phyloP scores from a whole-genome alignment of 208 protist genomes.

The Leptomonas pyrrhocoris region DNA sequence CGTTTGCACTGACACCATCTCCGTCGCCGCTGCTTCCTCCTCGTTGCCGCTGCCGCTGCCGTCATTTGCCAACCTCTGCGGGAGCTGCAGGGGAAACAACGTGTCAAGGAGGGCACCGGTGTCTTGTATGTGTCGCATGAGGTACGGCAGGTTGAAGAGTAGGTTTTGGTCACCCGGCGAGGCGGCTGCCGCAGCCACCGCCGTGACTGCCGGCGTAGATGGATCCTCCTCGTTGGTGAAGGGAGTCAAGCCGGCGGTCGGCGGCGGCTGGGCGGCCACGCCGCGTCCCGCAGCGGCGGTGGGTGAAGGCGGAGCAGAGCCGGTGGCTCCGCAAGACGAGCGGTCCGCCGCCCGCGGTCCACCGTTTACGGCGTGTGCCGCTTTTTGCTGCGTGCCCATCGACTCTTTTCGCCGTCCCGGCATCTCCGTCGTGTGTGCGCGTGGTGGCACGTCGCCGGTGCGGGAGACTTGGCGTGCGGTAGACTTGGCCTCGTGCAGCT shows the following conservation, averaged over 20 bases:
- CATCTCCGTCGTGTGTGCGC: slow-evolving; percentile 16
- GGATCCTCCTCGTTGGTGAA: not conserved
- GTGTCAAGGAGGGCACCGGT: slow-evolving; percentile 56
- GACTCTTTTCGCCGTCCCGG: not conserved
- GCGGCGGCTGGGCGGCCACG: not conserved
- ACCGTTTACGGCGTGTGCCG: not conserved
- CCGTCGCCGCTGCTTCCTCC: not conserved
- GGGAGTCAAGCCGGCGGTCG: not conserved
- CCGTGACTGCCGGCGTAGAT: not conserved
- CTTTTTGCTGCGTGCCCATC: not conserved
- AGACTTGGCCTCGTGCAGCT: slow-evolving; percentile 33
- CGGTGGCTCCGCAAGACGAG: not conserved
- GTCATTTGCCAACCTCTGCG: not conserved
- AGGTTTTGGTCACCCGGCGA: not conserved
- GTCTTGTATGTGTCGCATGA: slow-evolving; percentile 45
- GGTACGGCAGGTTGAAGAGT: slow-evolving; percentile 30
- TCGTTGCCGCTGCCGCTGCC: not conserved
- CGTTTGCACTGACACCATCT: slow-evolving; percentile 32
- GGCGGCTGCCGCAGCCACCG: slow-evolving; percentile 18
- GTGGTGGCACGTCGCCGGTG: slow-evolving; percentile 7
- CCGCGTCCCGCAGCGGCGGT: not conserved
- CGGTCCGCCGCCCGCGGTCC: not conserved
- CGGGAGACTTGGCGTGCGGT: slow-evolving; percentile 21
- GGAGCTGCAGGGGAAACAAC: slow-evolving; percentile 50
- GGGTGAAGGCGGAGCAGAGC: slow-evolving; percentile 17